Percentiles rank a stretch among this genome's conserved stretches.
Conservation (phyloP, 2,329 filamentous ascomycete species). For the Neonectria neomacrospora region DNA sequence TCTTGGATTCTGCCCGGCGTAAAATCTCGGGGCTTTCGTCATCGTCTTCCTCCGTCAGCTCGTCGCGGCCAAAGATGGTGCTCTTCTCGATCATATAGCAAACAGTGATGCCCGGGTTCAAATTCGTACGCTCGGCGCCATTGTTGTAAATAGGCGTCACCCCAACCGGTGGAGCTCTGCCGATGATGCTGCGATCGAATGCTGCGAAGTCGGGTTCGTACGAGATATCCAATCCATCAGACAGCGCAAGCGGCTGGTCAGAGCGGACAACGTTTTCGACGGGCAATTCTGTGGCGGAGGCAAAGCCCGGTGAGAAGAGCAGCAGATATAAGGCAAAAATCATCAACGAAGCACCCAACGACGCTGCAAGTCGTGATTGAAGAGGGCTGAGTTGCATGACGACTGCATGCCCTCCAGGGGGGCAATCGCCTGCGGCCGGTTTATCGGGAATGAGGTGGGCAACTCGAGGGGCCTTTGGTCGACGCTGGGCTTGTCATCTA, state of each 20-base stretch:
- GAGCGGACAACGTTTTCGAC: slow-evolving; percentile 25
- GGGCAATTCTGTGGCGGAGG: slow-evolving; percentile 67
- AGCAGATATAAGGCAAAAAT: slow-evolving; percentile 66
- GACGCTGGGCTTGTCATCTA: slow-evolving; percentile 30
- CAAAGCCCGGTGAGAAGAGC: slow-evolving; percentile 68
- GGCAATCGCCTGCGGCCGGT: slow-evolving; percentile 42
- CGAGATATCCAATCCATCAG: slow-evolving; percentile 38
- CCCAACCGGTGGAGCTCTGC: slow-evolving; percentile 66
- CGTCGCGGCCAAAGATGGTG: slow-evolving; percentile 42
- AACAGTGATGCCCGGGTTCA: slow-evolving; percentile 70
- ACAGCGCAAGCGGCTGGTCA: slow-evolving; percentile 29
- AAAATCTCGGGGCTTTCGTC: slow-evolving; percentile 28
- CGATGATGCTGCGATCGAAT: slow-evolving; percentile 72
- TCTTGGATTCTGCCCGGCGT: slow-evolving; percentile 50
- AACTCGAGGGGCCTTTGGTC: slow-evolving; percentile 17
- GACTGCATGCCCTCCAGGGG: slow-evolving; percentile 55
- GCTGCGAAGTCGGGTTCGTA: slow-evolving; percentile 72
- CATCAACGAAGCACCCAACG: slow-evolving; percentile 69
- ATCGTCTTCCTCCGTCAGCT: slow-evolving; percentile 16
- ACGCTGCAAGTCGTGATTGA: slow-evolving; percentile 78
- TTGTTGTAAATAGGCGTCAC: slow-evolving; percentile 72
- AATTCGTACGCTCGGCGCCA: slow-evolving; percentile 65
- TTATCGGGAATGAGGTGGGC: slow-evolving; percentile 27
- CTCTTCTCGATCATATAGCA: slow-evolving; percentile 51
- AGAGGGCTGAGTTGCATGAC: slow-evolving; percentile 72